Percentiles rank a stretch among this genome's conserved stretches.
Conservation (phyloP, 495 filamentous ascomycete genomes). For the Parathielavia hyrcaniae region DNA sequence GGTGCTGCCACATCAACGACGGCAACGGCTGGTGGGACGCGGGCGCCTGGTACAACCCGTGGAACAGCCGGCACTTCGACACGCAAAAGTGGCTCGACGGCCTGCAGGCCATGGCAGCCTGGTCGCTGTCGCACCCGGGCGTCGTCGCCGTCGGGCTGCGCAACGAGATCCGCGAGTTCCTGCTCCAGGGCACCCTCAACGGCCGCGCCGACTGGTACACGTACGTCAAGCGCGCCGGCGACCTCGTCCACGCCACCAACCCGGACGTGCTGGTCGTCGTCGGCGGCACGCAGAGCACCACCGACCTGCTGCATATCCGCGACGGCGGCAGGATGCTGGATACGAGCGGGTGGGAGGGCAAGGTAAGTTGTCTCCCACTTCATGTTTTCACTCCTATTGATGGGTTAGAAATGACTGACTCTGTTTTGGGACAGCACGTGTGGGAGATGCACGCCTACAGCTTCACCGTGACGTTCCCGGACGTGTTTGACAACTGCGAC, state of each 20-base stretch:
- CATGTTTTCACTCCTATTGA: too few species aligned
- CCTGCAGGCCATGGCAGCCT: constrained; percentile 38
- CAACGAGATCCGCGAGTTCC: constrained; percentile 45
- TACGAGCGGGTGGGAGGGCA: constrained; percentile 35
- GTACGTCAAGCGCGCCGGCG: constrained; percentile 37
- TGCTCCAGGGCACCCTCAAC: constrained; percentile 35
- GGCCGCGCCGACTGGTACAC: constrained; percentile 43
- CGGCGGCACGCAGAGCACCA: constrained; percentile 41
- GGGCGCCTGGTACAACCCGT: constrained; percentile 38
- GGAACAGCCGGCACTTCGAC: constrained; percentile 44
- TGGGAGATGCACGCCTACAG: constrained; percentile 50
- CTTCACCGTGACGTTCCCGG: constrained; percentile 42
- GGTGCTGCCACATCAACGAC: constrained; percentile 47
- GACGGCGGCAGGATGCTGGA: constrained; percentile 31
- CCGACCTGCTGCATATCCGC: constrained; percentile 42
- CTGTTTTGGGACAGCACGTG: constrained; percentile 44
- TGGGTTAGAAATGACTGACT: too few species aligned
- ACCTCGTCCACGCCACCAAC: constrained; percentile 39
- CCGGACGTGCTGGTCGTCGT: constrained; percentile 42
- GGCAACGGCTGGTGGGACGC: constrained; percentile 51
- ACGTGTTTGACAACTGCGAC: constrained; percentile 36
- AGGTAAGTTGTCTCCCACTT: too few species aligned
- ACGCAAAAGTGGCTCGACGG: constrained; percentile 42
- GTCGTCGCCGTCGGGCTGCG: constrained; percentile 45
- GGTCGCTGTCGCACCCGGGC: constrained; percentile 35